Conservation (phyloP, 1,284 basidiomycete species). For the Ustilago hordei region DNA sequence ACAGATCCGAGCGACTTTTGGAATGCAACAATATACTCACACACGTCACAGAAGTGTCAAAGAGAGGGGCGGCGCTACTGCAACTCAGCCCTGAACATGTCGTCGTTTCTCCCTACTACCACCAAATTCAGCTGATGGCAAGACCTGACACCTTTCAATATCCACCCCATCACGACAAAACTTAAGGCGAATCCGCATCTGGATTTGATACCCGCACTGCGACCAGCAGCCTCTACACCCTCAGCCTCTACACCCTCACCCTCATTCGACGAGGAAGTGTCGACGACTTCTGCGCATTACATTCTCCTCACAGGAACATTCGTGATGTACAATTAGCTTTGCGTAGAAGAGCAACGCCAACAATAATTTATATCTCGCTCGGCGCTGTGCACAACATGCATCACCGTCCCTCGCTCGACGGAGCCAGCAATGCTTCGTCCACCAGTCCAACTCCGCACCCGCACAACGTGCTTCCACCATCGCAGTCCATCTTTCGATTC, state of each 20-base stretch:
- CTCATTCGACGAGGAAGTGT: not conserved
- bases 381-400: constrained; percentile 6
- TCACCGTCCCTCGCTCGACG: constrained; percentile 20
- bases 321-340: not conserved
- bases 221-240: not conserved
- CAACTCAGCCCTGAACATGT: not conserved
- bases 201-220: not conserved
- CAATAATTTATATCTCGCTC: not conserved
- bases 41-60: not conserved
- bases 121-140: not conserved
- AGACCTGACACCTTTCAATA: not conserved
- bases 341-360: not conserved
- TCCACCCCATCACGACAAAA: not conserved
- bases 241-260: too few species aligned
- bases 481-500: constrained; percentile 39
- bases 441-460: constrained; percentile 10
- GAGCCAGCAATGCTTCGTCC: constrained; percentile 14
- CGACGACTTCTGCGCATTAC: not conserved
- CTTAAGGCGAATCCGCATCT: not conserved
- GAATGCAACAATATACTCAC: not conserved
- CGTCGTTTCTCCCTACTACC: not conserved
- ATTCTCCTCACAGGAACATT: not conserved
- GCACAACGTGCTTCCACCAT: constrained; percentile 36
- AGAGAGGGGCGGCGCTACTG: not conserved
- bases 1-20: constrained; percentile 20